Evolutionary conservation across 2,329 filamentous ascomycete species (phyloP).

Genomic region (Bipolaris cookei): DNA sequence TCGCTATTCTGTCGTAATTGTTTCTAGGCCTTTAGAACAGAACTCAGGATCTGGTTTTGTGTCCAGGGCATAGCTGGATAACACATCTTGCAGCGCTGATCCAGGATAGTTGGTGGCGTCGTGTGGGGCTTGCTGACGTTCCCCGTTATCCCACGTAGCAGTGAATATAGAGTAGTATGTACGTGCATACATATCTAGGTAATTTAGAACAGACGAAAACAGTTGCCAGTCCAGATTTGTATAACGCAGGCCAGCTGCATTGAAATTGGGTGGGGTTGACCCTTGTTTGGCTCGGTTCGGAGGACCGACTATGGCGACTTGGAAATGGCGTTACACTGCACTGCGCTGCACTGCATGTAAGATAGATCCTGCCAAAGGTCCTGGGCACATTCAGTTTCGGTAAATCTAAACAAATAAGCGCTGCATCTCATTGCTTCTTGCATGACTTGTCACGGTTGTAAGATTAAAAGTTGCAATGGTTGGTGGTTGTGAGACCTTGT

Average conservation of each 20-base stretch:
- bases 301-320: neutral
- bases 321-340: neutral
- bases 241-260: conserved; percentile 3
- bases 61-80: neutral
- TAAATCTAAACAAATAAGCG: neutral
- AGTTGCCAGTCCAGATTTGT: conserved; percentile 7
- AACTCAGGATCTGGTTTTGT: neutral
- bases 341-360: conserved; percentile 4
- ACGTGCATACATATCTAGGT: neutral
- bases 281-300: neutral
- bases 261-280: conserved; percentile 3
- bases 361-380: neutral
- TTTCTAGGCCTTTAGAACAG: neutral
- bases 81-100: conserved; percentile 6
- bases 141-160: conserved; percentile 22
- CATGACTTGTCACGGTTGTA: conserved; percentile 1
- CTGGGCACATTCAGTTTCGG: neutral
- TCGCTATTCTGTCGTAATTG: conserved; percentile 1
- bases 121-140: conserved; percentile 13
- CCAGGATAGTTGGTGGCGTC: conserved; percentile 9
- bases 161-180: conserved; percentile 14
- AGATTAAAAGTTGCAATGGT: neutral
- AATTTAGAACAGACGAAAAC: conserved; percentile 8
- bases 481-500: conserved; percentile 1
- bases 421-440: conserved; percentile 3